Conservation (phyloP, 371 early-diverging fungal species). For the Rhizopus microsporus region DNA sequence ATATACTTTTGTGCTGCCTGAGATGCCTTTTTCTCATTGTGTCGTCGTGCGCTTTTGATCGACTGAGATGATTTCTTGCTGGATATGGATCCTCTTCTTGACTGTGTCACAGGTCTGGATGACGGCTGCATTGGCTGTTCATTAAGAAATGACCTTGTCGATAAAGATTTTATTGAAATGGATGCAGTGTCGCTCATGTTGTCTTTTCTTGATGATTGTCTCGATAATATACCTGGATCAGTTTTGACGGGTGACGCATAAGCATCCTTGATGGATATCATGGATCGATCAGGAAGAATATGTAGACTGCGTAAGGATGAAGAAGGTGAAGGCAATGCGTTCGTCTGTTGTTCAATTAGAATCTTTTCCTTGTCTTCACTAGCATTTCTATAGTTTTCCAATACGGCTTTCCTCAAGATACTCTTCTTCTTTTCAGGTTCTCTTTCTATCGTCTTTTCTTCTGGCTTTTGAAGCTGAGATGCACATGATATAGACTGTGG, state of each 20-base stretch:
- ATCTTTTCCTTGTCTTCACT: constrained; percentile 7
- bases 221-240: constrained; percentile 1
- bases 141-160: constrained; percentile 1
- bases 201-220: neutral
- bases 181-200: neutral
- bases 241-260: neutral
- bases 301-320: too few relatives aligned
- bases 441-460: neutral
- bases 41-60: constrained; percentile 8
- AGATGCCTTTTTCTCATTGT: constrained; percentile 8
- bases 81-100: constrained; percentile 13
- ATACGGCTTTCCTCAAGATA: neutral
- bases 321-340: too few relatives aligned
- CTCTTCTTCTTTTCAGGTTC: neutral
- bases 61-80: constrained; percentile 24
- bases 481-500: neutral
- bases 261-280: too few relatives aligned
- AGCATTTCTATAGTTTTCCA: neutral
- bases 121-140: constrained; percentile 4
- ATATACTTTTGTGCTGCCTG: constrained; percentile 27
- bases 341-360: neutral
- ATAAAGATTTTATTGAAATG: neutral
- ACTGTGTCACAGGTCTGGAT: neutral
- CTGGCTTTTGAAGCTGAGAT: constrained; percentile 2
- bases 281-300: too few relatives aligned